Conservation (phyloP, 805 yeast genomes). For the Candida tallmaniae region DNA sequence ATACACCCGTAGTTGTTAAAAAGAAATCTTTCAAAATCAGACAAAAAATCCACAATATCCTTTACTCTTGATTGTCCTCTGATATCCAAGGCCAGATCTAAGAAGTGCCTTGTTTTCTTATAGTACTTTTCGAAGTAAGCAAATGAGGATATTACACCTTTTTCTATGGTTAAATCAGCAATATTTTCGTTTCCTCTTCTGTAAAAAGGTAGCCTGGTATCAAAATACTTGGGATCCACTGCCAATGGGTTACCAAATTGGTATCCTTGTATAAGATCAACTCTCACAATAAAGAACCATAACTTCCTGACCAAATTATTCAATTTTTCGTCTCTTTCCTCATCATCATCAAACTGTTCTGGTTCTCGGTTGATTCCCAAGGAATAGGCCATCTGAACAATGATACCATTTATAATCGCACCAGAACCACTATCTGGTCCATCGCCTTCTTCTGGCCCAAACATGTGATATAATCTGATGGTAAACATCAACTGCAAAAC, state of each 20-base stretch:
- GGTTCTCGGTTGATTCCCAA: slow-evolving; percentile 72
- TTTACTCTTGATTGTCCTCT: slow-evolving; percentile 14
- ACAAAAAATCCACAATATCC: slow-evolving; percentile 18
- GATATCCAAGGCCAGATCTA: slow-evolving; percentile 19
- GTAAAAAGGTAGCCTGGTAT: slow-evolving; percentile 26
- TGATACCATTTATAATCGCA: slow-evolving; percentile 50
- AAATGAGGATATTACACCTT: slow-evolving; percentile 27
- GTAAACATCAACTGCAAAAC: slow-evolving; percentile 51
- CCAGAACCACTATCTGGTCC: slow-evolving; percentile 57
- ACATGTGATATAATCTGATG: slow-evolving; percentile 48
- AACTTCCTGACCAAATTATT: slow-evolving; percentile 30
- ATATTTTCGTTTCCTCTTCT: slow-evolving; percentile 33
- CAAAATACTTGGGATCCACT: slow-evolving; percentile 24
- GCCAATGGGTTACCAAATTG: slow-evolving; percentile 32
- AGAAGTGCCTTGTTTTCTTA: slow-evolving; percentile 22
- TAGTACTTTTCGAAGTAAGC: slow-evolving; percentile 25
- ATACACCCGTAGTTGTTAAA: slow-evolving; percentile 24
- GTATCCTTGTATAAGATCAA: slow-evolving; percentile 27
- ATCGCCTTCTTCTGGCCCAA: slow-evolving; percentile 56
- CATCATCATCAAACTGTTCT: slow-evolving; percentile 33
- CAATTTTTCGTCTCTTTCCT: slow-evolving; percentile 17
- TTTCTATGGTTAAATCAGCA: slow-evolving; percentile 32
- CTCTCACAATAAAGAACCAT: slow-evolving; percentile 29
- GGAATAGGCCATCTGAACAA: slow-evolving; percentile 62
- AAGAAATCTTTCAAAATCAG: slow-evolving; percentile 34